phyloP scores from a whole-genome alignment of 768 basidiomycete species.

The Pleurotus salmoneostramineus region DNA sequence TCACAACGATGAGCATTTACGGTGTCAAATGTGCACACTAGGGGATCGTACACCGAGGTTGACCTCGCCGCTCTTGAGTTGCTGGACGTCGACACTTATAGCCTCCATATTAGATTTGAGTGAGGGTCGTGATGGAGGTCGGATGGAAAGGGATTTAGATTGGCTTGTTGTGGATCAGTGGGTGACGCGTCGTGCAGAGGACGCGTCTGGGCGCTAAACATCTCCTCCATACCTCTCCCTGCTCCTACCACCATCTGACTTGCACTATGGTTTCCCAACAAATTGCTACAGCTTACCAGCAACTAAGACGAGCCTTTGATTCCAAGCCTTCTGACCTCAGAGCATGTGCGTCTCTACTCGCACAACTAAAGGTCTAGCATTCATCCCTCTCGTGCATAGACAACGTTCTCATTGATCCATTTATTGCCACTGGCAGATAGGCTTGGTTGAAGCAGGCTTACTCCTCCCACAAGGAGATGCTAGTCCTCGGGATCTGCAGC shows the following conservation, averaged over 20 bases:
- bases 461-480: constrained; percentile 67
- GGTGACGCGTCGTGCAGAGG: constrained; percentile 48
- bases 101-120: constrained; percentile 41
- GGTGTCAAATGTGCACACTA: neutral
- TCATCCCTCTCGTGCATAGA: neutral
- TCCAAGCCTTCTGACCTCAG: constrained; percentile 64
- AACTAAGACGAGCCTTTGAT: constrained; percentile 65
- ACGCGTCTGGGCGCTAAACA: constrained; percentile 13
- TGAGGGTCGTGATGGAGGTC: constrained; percentile 12
- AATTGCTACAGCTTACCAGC: constrained; percentile 58
- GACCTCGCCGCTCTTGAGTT: constrained; percentile 92
- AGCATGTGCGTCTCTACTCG: constrained; percentile 57
- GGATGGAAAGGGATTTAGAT: no score
- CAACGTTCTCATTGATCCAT: neutral
- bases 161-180: neutral
- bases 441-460: constrained; percentile 72
- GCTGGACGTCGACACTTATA: constrained; percentile 70
- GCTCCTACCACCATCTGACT: neutral
- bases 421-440: constrained; percentile 43
- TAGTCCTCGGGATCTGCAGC: constrained; percentile 62
- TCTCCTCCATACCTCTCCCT: constrained; percentile 14
- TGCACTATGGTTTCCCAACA: constrained; percentile 45
- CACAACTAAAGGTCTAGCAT: constrained; percentile 66
- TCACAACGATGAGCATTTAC: no score
- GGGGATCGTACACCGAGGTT: constrained; percentile 81